Evolutionary conservation across 352 stramenopile species (phyloP), one percentile per base, ranked within the genome.

Genomic region (Globisporangium abappressorium): DNA sequence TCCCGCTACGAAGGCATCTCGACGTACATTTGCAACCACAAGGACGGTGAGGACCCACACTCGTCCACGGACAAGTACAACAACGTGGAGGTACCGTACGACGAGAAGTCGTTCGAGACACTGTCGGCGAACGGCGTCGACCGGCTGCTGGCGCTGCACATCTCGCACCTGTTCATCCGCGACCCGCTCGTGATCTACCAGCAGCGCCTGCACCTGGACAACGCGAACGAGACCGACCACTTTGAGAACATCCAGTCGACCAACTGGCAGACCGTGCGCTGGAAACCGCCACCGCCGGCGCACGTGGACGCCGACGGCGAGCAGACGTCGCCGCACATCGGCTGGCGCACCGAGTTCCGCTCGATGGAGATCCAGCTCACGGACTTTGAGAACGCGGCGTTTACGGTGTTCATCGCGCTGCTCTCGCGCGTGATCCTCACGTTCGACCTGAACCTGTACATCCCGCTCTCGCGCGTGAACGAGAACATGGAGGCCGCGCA

Each of bases 221-320:
- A 96, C 69, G 78, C 81, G 57, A 82, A 65, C 47, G 86, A 91
- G 71, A 94, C 89, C 15, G 97, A 99, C 69, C 97, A 99, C 76
- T 99, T 99, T 77, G 97, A 99, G 80, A 99, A 98, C 76, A 99
- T 99, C 69, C 98, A 99, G 87, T 99, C 93, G 73, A 99, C 98
- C 26, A 99, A 99, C 76, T 99, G 98, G 98, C 97, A 99, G 87
- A 99, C 95, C n/a, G 97, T 99, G 65, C 94, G 98, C 55, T 99
- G 98, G 98, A 99, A 99, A 87, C 98, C 98, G 49, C 98, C 98
- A 36, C 98, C 98, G 54, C 97, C 98, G 60, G 93, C 94, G 1
- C 65, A 77, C 12, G 66, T 68, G 6, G 72, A 64, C 54, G 64
- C 47, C 33, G 70, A 80, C 15, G 74, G 66, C 11, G 74, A 72